Conservation (phyloP, 768 basidiomycete genomes). For the Termitomyces sp. region DNA sequence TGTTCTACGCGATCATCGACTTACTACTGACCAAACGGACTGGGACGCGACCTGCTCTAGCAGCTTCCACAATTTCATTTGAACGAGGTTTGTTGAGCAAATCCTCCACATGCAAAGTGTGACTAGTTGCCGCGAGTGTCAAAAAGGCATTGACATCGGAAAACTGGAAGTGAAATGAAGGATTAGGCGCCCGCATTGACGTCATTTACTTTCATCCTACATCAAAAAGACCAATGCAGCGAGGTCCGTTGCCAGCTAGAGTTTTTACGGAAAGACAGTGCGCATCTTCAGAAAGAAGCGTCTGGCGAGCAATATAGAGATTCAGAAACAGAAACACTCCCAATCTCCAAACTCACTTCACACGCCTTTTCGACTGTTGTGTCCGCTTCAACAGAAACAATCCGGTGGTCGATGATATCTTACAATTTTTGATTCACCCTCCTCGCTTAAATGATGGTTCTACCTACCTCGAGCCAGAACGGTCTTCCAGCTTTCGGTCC, state of each 20-base stretch:
- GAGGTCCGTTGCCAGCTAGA: slow-evolving; percentile 19
- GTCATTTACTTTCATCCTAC: slow-evolving; percentile 34
- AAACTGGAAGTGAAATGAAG: slow-evolving; percentile 38
- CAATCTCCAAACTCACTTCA: slow-evolving; percentile 45
- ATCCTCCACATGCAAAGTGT: slow-evolving; percentile 60
- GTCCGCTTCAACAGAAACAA: slow-evolving; percentile 65
- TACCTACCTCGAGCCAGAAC: slow-evolving; percentile 64
- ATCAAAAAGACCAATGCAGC: slow-evolving; percentile 65
- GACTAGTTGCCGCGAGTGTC: slow-evolving; percentile 75
- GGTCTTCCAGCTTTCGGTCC: slow-evolving; percentile 54
- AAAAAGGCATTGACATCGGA: slow-evolving; percentile 88
- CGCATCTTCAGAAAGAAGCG: slow-evolving; percentile 56
- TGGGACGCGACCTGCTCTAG: slow-evolving; percentile 67
- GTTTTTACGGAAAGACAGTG: slow-evolving; percentile 60
- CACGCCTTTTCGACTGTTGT: slow-evolving; percentile 80
- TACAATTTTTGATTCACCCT: neutral
- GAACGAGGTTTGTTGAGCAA: slow-evolving; percentile 54
- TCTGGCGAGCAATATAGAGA: slow-evolving; percentile 27
- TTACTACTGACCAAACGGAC: slow-evolving; percentile 75
- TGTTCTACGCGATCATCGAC: slow-evolving; percentile 18
- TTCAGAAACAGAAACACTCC: neutral
- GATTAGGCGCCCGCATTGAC: neutral
- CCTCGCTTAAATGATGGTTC: slow-evolving; percentile 6
- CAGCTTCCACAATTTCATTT: slow-evolving; percentile 68
- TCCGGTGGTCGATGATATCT: slow-evolving; percentile 70